Percentiles rank a stretch among this genome's conserved stretches.
phyloP scores from a whole-genome alignment of 257 asterid genomes.

The Solanum pimpinellifolium region DNA sequence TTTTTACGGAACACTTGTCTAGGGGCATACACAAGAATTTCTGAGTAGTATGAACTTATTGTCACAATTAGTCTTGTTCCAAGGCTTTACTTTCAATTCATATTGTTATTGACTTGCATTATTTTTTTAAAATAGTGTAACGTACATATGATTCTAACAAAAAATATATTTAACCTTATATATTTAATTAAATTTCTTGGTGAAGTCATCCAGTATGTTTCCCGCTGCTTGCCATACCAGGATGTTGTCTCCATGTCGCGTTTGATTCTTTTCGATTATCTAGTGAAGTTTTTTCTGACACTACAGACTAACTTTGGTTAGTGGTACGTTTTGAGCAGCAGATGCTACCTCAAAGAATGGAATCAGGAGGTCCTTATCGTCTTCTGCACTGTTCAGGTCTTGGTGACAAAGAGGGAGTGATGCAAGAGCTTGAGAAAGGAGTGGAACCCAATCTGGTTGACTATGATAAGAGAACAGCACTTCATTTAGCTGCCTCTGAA shows the following conservation, averaged over 20 bases:
- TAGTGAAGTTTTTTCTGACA: neutral
- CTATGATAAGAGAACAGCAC: conserved; percentile 59
- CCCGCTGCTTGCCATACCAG: neutral
- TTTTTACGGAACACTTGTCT: neutral
- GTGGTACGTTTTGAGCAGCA: neutral
- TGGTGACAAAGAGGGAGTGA: conserved; percentile 53
- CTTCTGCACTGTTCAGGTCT: conserved; percentile 52
- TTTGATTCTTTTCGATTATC: neutral
- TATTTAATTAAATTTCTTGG: neutral
- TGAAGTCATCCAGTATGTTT: neutral
- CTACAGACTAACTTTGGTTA: neutral
- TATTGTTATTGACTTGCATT: neutral
- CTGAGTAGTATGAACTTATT: neutral
- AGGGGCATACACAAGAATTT: neutral
- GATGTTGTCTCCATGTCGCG: neutral
- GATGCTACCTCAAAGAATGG: conserved; percentile 24
- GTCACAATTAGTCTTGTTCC: neutral
- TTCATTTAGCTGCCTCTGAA: conserved; percentile 60
- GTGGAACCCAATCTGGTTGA: conserved; percentile 41
- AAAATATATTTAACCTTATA: neutral
- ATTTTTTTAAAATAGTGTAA: neutral
- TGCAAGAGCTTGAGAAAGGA: conserved; percentile 40
- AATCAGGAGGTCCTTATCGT: conserved; percentile 39
- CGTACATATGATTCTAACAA: neutral
- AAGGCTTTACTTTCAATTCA: neutral